Conservation (phyloP, 1,139 yeast species). For the Sugiyamaella novakii region DNA sequence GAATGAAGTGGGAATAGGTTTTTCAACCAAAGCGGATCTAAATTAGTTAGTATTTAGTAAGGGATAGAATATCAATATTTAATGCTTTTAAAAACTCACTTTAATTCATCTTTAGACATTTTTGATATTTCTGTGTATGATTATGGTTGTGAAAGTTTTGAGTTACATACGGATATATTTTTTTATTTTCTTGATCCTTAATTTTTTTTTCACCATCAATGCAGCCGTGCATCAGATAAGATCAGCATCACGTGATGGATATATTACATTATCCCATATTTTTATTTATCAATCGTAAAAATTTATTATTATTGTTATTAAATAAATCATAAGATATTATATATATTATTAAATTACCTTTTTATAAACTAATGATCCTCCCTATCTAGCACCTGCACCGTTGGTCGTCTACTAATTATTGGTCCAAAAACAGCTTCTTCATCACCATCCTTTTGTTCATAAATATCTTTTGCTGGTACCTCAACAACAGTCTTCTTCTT, state of each 20-base stretch:
- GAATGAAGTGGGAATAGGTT: constrained; percentile 79
- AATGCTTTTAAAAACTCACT: constrained; percentile 4
- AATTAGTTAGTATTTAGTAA: not conserved
- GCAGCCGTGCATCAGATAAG: constrained; percentile 8
- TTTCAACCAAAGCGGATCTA: constrained; percentile 83
- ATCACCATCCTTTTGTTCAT: constrained; percentile 27
- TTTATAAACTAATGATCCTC: too few species aligned
- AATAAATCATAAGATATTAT: too few species aligned
- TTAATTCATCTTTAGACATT: constrained; percentile 18
- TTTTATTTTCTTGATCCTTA: not conserved
- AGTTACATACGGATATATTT: not conserved
- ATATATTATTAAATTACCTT: too few species aligned
- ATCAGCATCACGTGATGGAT: constrained; percentile 2
- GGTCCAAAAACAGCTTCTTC: constrained; percentile 24
- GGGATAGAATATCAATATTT: too few species aligned
- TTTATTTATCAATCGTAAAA: too few species aligned
- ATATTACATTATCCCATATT: too few species aligned
- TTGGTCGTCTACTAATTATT: too few species aligned
- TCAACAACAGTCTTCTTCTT: constrained; percentile 20
- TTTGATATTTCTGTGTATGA: too few species aligned
- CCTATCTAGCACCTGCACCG: too few species aligned
- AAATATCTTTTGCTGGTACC: constrained; percentile 23
- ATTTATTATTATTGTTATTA: too few species aligned
- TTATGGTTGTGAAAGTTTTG: too few species aligned
- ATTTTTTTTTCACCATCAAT: not conserved